phyloP scores from a whole-genome alignment of 2,329 filamentous ascomycete species.

The Elsinoe fawcettii region DNA sequence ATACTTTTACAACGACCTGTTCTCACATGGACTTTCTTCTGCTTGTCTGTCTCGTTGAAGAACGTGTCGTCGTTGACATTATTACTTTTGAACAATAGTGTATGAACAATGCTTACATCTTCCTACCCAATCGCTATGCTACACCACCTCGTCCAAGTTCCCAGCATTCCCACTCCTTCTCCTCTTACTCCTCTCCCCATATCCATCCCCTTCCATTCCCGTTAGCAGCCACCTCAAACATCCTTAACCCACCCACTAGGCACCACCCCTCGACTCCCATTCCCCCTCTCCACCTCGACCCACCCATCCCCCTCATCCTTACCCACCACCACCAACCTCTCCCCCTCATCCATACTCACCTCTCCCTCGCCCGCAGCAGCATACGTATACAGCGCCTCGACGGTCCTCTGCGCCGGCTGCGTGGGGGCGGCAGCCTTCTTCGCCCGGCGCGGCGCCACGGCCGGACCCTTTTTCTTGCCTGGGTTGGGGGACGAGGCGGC shows the following conservation, averaged over 20 bases:
- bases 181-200: not conserved
- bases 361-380: constrained; percentile 76
- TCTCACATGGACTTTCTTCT: too few relatives aligned
- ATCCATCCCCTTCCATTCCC: not conserved
- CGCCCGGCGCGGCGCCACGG: constrained; percentile 80
- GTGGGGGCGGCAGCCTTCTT: constrained; percentile 36
- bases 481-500: constrained; percentile 47
- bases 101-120: not conserved
- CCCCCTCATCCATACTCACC: constrained; percentile 83
- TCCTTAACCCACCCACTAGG: constrained; percentile 88
- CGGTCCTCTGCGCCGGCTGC: constrained; percentile 52
- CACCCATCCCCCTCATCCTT: constrained; percentile 89
- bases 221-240: constrained; percentile 32
- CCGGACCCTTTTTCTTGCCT: constrained; percentile 78
- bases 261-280: constrained; percentile 77
- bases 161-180: not conserved
- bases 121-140: not conserved
- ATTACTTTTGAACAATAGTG: not conserved
- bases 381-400: constrained; percentile 90
- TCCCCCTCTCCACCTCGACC: constrained; percentile 88
- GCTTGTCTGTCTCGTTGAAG: too few relatives aligned
- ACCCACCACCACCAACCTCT: constrained; percentile 82
- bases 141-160: not conserved
- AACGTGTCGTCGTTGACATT: too few relatives aligned
- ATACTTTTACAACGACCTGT: not conserved